Conservation (phyloP, 176 grass and related monocot species). For the Metroxylon sagu region DNA sequence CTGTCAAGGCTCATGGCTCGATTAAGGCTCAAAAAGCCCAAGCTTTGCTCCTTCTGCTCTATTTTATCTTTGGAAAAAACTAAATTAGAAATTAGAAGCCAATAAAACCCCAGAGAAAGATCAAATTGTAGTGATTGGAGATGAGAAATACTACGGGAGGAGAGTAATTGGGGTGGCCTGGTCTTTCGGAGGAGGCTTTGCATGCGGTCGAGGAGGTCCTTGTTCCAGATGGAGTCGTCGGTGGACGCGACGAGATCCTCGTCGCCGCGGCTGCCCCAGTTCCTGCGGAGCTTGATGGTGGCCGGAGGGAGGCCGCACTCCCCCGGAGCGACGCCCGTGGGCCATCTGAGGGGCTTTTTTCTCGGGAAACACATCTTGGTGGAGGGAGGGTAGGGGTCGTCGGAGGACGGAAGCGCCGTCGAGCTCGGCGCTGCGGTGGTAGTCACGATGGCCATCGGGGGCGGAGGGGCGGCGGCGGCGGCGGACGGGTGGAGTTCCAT, state of each 20-base stretch:
- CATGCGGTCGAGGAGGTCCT: constrained; percentile 76
- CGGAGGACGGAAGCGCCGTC: constrained; percentile 27
- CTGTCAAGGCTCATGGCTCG: constrained; percentile 75
- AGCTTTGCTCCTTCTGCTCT: constrained; percentile 40
- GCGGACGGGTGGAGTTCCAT: too few species aligned
- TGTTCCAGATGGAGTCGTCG: constrained; percentile 95
- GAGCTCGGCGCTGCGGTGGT: constrained; percentile 17
- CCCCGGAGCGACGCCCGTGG: constrained; percentile 65
- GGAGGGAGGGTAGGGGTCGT: constrained; percentile 1
- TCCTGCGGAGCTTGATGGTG: constrained; percentile 64
- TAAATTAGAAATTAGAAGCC: constrained; percentile 16
- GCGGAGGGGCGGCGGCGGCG: background rate
- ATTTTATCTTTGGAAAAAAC: background rate
- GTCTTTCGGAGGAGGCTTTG: constrained; percentile 40
- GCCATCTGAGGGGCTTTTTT: constrained; percentile 85
- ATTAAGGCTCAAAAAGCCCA: constrained; percentile 79
- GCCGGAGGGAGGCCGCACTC: constrained; percentile 65
- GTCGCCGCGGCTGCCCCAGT: constrained; percentile 77
- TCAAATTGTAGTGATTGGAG: too few species aligned
- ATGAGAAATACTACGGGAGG: constrained; percentile 12
- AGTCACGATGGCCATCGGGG: constrained; percentile 36
- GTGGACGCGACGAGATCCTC: constrained; percentile 75
- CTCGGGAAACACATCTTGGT: constrained; percentile 66
- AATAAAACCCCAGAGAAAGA: background rate
- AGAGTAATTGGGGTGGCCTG: constrained; percentile 23